Conservation (phyloP, 2,329 filamentous ascomycete species). For the Shiraia sp. region DNA sequence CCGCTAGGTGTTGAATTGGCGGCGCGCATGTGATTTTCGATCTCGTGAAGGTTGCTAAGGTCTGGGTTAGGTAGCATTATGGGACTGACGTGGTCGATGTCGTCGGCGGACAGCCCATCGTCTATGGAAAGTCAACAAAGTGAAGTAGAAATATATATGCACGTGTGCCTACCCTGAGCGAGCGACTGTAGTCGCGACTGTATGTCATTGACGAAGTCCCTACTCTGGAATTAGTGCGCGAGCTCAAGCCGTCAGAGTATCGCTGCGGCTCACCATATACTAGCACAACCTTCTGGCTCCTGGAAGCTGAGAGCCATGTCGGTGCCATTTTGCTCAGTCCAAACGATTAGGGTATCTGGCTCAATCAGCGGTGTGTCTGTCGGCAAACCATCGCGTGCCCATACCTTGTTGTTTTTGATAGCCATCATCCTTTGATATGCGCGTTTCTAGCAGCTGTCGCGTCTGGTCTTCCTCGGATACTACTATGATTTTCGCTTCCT, state of each 20-base stretch:
- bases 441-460: constrained; percentile 82
- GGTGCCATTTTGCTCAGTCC: constrained; percentile 87
- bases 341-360: constrained; percentile 93
- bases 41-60: constrained; percentile 79
- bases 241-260: neutral
- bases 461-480: constrained; percentile 91
- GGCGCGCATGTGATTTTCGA: constrained; percentile 81
- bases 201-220: constrained; percentile 88
- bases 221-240: constrained; percentile 45
- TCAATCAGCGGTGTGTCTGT: constrained; percentile 19
- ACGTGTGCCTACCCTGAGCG: constrained; percentile 59
- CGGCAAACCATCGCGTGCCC: constrained; percentile 15
- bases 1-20: constrained; percentile 75
- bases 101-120: constrained; percentile 87
- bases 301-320: constrained; percentile 99
- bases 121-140: constrained; percentile 55
- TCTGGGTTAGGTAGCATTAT: constrained; percentile 78
- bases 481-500: constrained; percentile 86
- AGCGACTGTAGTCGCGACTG: constrained; percentile 74
- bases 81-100: constrained; percentile 71
- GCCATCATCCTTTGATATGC: constrained; percentile 88
- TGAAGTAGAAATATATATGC: constrained; percentile 1
- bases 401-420: constrained; percentile 98
- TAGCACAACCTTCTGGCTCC: constrained; percentile 89
- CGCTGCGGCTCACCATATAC: constrained; percentile 72